Percentiles rank a stretch among this genome's conserved stretches.
Evolutionary conservation across 805 yeast genomes (phyloP).

Genomic region (Wickerhamomyces sydowiorum): DNA sequence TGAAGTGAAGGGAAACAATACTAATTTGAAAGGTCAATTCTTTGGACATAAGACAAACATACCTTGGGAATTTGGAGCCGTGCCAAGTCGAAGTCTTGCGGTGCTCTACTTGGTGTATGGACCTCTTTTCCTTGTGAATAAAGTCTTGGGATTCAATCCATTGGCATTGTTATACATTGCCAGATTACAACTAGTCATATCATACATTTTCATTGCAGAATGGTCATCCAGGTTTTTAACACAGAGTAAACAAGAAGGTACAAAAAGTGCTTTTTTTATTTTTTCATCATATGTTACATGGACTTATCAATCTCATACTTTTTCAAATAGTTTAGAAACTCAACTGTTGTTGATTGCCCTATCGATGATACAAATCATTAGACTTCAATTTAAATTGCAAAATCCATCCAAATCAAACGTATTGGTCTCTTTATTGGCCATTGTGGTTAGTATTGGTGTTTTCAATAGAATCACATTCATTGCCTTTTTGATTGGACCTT

Average conservation of each 20-base stretch:
- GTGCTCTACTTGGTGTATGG: conserved; percentile 67
- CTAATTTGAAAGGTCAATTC: conserved; percentile 21
- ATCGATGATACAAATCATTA: conserved; percentile 30
- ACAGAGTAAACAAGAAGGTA: conserved; percentile 43
- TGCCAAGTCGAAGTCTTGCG: conserved; percentile 66
- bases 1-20: not conserved
- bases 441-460: conserved; percentile 54
- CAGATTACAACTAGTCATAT: conserved; percentile 40
- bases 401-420: conserved; percentile 14
- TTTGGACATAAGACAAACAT: conserved; percentile 38
- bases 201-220: conserved; percentile 30
- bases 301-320: conserved; percentile 78
- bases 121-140: conserved; percentile 46
- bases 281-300: conserved; percentile 64
- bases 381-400: conserved; percentile 3
- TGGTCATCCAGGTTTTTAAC: conserved; percentile 42
- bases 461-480: conserved; percentile 85
- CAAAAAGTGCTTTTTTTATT: conserved; percentile 32
- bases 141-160: conserved; percentile 35
- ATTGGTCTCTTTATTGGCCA: conserved; percentile 34
- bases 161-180: conserved; percentile 44
- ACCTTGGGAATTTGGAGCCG: conserved; percentile 79
- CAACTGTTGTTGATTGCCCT: conserved; percentile 34
- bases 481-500: conserved; percentile 68
- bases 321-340: conserved; percentile 85